Evolutionary conservation across 2,329 filamentous ascomycete genomes (phyloP), one percentile per base, ranked within the genome.

Genomic region (Beauveria scarabaeidicola): DNA sequence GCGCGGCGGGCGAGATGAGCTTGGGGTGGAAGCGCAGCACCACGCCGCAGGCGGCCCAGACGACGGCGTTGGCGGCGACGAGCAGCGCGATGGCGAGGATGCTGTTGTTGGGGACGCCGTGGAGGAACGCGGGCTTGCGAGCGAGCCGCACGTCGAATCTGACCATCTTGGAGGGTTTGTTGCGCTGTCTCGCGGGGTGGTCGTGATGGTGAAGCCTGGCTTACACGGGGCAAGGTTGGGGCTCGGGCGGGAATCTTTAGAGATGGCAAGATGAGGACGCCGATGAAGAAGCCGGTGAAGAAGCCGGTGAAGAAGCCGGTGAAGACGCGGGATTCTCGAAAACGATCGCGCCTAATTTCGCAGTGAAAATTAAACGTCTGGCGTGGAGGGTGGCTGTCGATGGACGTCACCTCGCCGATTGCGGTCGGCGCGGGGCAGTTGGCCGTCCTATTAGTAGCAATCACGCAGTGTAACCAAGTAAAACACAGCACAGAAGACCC

Each of bases 1-100:
- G 82, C 2, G 92, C 85, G 1, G 91, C 90, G 3, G 91, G 87
- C 2, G 89, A 89, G 53, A 92, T 84, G 63, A 97, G 81, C 0
- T 79, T 75, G 0, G 82, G 77, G 69, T 83, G 75, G 65, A 76
- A 78, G 64, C 74, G 77, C 19, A 85, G 74, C 21, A 83, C 75
- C 5, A 84, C 71, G 62, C 75, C 83, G 25, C 76, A 74, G 17
- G 73, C 75, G 55, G 76, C 74, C 84, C 84, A 87, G 48, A 84
- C 73, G 13, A 81, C 1, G 56, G 76, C 63, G 71, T 88, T 87
- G 64, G 80, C 68, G 44, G 72, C 11, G 10, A 81, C 64, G 51
- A 87, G 74, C 23, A 78, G 65, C 21, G 70, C 61, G 61, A 87
- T 86, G 53, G 84, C 78, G 51, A 72, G 71, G 53, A 82, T 64